Evolutionary conservation across 2,329 filamentous ascomycete genomes (phyloP).

Genomic region (Coniella lustricola): DNA sequence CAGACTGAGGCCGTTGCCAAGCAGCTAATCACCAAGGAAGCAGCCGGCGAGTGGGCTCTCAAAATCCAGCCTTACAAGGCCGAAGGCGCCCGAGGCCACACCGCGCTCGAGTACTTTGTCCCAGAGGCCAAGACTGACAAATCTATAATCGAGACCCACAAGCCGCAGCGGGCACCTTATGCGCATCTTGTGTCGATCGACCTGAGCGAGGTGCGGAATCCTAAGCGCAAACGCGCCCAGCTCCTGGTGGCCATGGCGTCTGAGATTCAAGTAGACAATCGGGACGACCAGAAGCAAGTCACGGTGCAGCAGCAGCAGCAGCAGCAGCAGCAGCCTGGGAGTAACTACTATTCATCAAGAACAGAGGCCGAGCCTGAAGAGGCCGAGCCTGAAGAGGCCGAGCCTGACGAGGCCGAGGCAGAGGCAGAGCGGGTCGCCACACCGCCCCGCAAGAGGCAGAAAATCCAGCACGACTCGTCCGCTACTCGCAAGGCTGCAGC

Average conservation of each 20-base stretch:
- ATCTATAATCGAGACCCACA: constrained; percentile 31
- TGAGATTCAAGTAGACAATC: not conserved
- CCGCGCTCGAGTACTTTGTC: constrained; percentile 47
- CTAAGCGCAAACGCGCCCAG: constrained; percentile 2
- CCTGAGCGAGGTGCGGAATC: constrained; percentile 18
- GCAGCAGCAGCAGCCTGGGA: not conserved
- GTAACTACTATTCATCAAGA: not conserved
- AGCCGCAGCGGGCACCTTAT: constrained; percentile 44
- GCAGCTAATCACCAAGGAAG: constrained; percentile 48
- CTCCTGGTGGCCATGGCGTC: not conserved
- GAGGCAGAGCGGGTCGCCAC: constrained; percentile 15
- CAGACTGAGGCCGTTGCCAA: constrained; percentile 53
- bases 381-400: constrained; percentile 8
- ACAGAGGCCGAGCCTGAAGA: constrained; percentile 6
- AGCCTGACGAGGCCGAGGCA: constrained; percentile 11
- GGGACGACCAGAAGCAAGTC: not conserved
- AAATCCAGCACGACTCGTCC: constrained; percentile 13
- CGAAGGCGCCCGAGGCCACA: constrained; percentile 47
- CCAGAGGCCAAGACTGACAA: constrained; percentile 37
- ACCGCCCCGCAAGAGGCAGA: constrained; percentile 18
- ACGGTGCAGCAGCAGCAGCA: not conserved
- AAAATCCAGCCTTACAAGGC: constrained; percentile 49
- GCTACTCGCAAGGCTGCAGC: constrained; percentile 9
- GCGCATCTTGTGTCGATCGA: constrained; percentile 37
- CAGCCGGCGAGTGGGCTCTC: constrained; percentile 42